Conservation (phyloP, 129 eudicot genomes). For the Pulicaria dysenterica region DNA sequence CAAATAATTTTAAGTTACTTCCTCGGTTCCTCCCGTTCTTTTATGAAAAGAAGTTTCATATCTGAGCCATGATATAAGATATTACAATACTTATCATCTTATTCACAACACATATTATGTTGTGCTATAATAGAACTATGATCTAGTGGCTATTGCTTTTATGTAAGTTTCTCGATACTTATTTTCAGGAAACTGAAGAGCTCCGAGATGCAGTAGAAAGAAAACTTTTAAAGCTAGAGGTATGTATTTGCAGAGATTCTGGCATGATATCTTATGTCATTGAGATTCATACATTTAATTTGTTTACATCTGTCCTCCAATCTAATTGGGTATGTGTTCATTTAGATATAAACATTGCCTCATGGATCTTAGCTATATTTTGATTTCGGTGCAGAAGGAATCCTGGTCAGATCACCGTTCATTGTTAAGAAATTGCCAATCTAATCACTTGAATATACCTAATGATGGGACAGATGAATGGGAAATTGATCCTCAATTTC, state of each 20-base stretch:
- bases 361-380: conserved; percentile 4
- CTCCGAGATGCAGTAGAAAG: conserved; percentile 65
- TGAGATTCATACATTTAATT: background rate
- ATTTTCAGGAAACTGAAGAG: conserved; percentile 75
- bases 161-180: conserved; percentile 3
- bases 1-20: background rate
- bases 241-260: conserved; percentile 32
- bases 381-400: conserved; percentile 52
- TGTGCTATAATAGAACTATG: background rate
- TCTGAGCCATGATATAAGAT: background rate
- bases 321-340: background rate
- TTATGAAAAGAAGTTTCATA: conserved; percentile 8
- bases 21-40: background rate
- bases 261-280: background rate
- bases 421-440: conserved; percentile 44
- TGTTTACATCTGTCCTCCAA: background rate
- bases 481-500: conserved; percentile 83
- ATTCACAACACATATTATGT: conserved; percentile 4
- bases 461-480: conserved; percentile 94
- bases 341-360: background rate
- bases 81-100: background rate
- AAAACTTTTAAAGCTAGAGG: conserved; percentile 71
- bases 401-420: conserved; percentile 57
- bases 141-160: background rate
- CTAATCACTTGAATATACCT: conserved; percentile 73